A percentile compares a stretch with the other conserved stretches of the same genome.
Conservation (phyloP, 192 early-diverging fungal genomes). For the Funneliformis mosseae region DNA sequence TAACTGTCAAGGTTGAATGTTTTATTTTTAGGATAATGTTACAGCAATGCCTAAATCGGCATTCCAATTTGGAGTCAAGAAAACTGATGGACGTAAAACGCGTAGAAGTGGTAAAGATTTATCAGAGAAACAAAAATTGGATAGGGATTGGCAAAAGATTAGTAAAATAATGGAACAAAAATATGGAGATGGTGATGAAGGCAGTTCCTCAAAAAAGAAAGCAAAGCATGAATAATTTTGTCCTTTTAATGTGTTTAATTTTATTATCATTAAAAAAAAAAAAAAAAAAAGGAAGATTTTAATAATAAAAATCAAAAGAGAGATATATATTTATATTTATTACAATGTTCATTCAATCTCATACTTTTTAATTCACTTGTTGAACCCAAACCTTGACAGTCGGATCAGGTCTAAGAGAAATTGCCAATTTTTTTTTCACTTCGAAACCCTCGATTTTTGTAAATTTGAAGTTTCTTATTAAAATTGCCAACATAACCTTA, state of each 20-base stretch:
- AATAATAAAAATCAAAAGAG: no score
- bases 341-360: no score
- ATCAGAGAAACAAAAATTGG: slow-evolving; percentile 51
- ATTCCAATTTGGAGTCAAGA: slow-evolving; percentile 77
- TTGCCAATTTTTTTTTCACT: not conserved
- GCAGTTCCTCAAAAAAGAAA: slow-evolving; percentile 3
- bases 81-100: slow-evolving; percentile 62
- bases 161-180: slow-evolving; percentile 53
- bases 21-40: slow-evolving; percentile 48
- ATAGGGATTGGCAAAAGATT: slow-evolving; percentile 54
- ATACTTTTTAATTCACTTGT: not conserved
- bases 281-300: no score
- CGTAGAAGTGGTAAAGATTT: slow-evolving; percentile 48
- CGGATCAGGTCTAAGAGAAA: not conserved
- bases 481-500: slow-evolving; percentile 49
- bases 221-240: not conserved
- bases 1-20: not conserved
- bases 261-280: no score
- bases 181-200: slow-evolving; percentile 38
- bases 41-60: slow-evolving; percentile 76
- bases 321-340: no score
- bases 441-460: slow-evolving; percentile 7
- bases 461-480: slow-evolving; percentile 25
- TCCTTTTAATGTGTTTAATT: not conserved
- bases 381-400: not conserved